Evolutionary conservation across 441 rosid genomes (phyloP).

Genomic region (Syzygium malaccense): DNA sequence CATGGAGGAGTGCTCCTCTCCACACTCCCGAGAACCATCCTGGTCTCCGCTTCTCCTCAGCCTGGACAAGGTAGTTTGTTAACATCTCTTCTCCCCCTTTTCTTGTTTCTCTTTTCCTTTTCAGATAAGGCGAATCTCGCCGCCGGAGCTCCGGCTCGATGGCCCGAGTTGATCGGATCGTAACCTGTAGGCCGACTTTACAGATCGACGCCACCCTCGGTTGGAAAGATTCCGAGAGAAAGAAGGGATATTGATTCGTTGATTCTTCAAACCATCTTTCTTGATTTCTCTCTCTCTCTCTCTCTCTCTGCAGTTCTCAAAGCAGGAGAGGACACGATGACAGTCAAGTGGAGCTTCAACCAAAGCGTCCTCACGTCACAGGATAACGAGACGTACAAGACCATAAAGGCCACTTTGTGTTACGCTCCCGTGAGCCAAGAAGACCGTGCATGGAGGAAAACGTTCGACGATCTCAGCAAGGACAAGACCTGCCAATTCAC

Average conservation of each 20-base stretch:
- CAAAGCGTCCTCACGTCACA: background rate
- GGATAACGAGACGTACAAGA: background rate
- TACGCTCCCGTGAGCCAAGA: background rate
- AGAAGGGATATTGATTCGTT: background rate
- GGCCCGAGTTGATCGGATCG: too few relatives aligned
- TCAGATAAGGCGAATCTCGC: too few relatives aligned
- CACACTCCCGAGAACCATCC: background rate
- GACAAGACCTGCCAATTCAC: background rate
- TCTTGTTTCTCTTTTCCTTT: background rate
- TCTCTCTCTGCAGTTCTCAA: too few relatives aligned
- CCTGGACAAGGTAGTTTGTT: background rate
- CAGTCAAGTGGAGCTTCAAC: too few relatives aligned
- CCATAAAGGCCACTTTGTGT: too few relatives aligned
- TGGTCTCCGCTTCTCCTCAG: background rate
- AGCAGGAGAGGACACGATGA: too few relatives aligned
- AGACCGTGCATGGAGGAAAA: background rate
- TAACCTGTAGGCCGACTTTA: background rate
- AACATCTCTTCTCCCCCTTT: too few relatives aligned
- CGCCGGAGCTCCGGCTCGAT: too few relatives aligned
- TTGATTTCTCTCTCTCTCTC: too few relatives aligned
- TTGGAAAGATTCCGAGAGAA: background rate
- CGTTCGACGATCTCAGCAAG: background rate
- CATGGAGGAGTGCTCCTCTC: background rate
- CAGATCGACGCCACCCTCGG: background rate
- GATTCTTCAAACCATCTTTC: background rate